Evolutionary conservation across 2,329 filamentous ascomycete species (phyloP), one percentile per base, ranked within the genome.

Genomic region (Ceratocystis lukuohia): DNA sequence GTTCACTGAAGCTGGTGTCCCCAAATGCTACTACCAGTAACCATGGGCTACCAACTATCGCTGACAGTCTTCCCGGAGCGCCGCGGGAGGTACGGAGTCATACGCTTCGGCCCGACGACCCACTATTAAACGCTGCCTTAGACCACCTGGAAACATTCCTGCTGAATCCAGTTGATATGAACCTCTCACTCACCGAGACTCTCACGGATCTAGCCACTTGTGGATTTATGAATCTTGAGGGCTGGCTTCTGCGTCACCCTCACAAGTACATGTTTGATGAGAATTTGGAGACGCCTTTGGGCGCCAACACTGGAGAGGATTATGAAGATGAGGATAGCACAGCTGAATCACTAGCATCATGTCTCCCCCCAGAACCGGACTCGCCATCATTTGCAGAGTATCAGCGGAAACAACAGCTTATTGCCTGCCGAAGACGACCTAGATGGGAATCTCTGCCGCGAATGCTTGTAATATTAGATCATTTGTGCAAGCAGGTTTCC

Each of bases 101-200:
- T 71, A 85, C 84, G 4, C 78, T 89, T 20, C 81, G 81, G 65
- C 80, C 79, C 1, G 83, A 84, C 65, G 86, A 86, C 70, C 85
- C 81, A 56, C 80, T 86, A 45, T 79, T 86, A 61, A 84, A 83
- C 73, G 84, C 88, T 7, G 78, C 89, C 1, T 77, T 88, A 8
- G 86, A 88, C 56, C 80, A 93, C 6, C 76, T 99, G 10, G 82
- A 87, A 57, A 86, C 82, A 0, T 99, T 97, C 72, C 91, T 96
- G 71, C 82, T 89, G 4, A 99, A 99, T 71, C 87, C 91, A 2
- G 86, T 97, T 2, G 91, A 96, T 71, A 92, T 89, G 2, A 99
- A 99, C 71, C 78, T 99, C 2, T 88, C 88, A 0, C 80, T 96
- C 1, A 97, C 93, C 0, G 89, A 95, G 71, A 83, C 88, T 0